Percentiles rank a stretch among this genome's conserved stretches.
phyloP scores from a whole-genome alignment of 352 stramenopile species.

The Nothophytophthora sp. region DNA sequence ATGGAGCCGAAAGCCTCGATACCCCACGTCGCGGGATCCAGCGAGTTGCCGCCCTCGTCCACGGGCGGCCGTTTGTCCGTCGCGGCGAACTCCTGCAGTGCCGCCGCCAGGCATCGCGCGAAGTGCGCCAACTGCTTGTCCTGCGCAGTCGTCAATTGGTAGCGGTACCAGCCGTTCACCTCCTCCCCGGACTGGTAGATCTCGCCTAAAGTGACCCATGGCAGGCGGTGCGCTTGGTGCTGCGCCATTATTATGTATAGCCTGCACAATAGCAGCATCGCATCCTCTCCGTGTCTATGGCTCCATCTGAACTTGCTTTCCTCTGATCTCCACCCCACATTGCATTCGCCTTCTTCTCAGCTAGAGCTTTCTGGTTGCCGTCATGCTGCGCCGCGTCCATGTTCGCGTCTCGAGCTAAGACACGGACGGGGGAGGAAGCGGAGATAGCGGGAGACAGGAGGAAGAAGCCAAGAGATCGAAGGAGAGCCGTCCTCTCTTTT shows the following conservation, averaged over 20 bases:
- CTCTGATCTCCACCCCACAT: background rate
- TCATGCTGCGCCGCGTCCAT: slow-evolving; percentile 17
- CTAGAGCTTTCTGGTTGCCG: too few relatives aligned
- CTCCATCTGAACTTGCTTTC: too few relatives aligned
- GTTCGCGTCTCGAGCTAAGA: too few relatives aligned
- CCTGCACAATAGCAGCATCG: too few relatives aligned
- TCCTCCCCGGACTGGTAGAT: slow-evolving; percentile 2
- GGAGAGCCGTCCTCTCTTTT: too few relatives aligned
- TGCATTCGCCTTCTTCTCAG: too few relatives aligned
- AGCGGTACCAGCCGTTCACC: slow-evolving; percentile 6
- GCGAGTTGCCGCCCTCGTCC: slow-evolving; percentile 20
- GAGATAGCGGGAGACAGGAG: too few relatives aligned
- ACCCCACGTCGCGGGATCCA: slow-evolving; percentile 26
- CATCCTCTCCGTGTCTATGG: too few relatives aligned
- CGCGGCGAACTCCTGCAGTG: slow-evolving; percentile 23
- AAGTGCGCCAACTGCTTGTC: slow-evolving; percentile 32
- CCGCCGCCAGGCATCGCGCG: slow-evolving; percentile 17
- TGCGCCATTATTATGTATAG: too few relatives aligned
- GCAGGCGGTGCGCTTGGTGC: slow-evolving; percentile 30
- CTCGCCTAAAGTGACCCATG: slow-evolving; percentile 25
- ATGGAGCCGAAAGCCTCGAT: slow-evolving; percentile 2
- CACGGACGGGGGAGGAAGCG: too few relatives aligned
- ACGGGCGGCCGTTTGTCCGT: slow-evolving; percentile 16
- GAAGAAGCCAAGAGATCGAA: too few relatives aligned
- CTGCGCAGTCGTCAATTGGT: slow-evolving; percentile 5